phyloP scores from a whole-genome alignment of 2,329 filamentous ascomycete genomes.

The Dryadomyces sulphureus region DNA sequence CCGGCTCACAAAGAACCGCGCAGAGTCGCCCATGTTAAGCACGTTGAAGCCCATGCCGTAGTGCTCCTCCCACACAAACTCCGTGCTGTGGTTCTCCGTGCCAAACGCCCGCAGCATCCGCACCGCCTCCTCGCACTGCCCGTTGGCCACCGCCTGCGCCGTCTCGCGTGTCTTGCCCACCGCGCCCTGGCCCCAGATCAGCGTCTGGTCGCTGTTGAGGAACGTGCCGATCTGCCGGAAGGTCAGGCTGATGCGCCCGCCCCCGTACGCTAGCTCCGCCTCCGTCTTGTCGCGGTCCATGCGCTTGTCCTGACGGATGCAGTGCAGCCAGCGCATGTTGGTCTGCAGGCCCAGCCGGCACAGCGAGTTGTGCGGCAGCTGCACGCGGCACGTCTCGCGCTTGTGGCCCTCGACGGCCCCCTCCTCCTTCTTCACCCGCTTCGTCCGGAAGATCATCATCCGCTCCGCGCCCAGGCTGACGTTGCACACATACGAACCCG shows the following conservation, averaged over 20 bases:
- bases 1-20: conserved; percentile 33
- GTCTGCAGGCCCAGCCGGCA: conserved; percentile 68
- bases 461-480: conserved; percentile 85
- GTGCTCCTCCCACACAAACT: conserved; percentile 58
- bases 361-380: conserved; percentile 77
- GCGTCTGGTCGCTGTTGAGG: conserved; percentile 43
- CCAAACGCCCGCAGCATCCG: conserved; percentile 68
- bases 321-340: conserved; percentile 80
- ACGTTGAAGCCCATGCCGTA: conserved; percentile 83
- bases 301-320: conserved; percentile 80
- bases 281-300: conserved; percentile 47
- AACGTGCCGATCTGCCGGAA: conserved; percentile 86
- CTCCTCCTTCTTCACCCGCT: conserved; percentile 37
- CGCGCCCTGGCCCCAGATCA: conserved; percentile 90
- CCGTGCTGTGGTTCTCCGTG: conserved; percentile 59
- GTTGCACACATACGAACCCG: conserved; percentile 74
- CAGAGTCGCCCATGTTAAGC: conserved; percentile 44
- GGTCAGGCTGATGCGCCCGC: conserved; percentile 78
- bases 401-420: conserved; percentile 15
- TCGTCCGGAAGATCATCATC: conserved; percentile 79
- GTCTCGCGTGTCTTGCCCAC: conserved; percentile 45
- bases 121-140: conserved; percentile 49
- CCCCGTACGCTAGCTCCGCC: conserved; percentile 56
- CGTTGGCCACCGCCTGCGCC: conserved; percentile 54
- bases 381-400: conserved; percentile 50